Evolutionary conservation across 495 filamentous ascomycete species (phyloP), one percentile per base, ranked within the genome.

Genomic region (Neurospora intermedia): DNA sequence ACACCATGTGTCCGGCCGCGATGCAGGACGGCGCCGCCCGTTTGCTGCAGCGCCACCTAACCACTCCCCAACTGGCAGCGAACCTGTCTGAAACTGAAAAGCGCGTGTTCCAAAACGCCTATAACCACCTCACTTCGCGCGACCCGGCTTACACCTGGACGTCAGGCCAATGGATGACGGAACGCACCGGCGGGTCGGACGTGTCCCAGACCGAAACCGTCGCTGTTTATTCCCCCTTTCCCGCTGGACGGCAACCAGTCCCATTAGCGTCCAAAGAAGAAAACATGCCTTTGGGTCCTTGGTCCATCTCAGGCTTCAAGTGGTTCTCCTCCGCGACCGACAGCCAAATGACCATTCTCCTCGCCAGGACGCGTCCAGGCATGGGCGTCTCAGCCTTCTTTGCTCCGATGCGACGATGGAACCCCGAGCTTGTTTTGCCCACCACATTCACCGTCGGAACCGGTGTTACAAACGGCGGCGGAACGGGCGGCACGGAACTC

Each of bases 141-240:
- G 86, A 91, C 72, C 84, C 89, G 4, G 73, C 78, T 9, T 73
- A 81, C n/a, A 85, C 87, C 18, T 94, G 91, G 92, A 94, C 91
- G 6, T 89, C 87, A 41, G 92, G 92, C 0, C 92, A 94, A 77
- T 95, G 92, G 92, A 94, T 94, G 92, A 94, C 92, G 0, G 92
- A 94, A 76, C 86, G 92, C n/a, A 81, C 85, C 0, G 92, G 91
- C 9, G 92, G 92, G 3, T 91, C 89, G 74, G 92, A 95, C 74
- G 90, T 94, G 4, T 88, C 88, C 8, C 87, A 84, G 66, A 92
- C 90, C 0, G 92, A 94, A 78, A 94, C 91, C 2, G 74, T 92
- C 85, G 42, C 87, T 80, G 73, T 79, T 75, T 73, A 74, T 62
- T 11, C 38, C 45, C 31, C 76, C 73, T 73, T 72, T 70, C 46